A percentile compares a stretch with the other conserved stretches of the same genome.
Conservation (phyloP, 192 early-diverging fungal genomes). For the Coemansia aciculifera region DNA sequence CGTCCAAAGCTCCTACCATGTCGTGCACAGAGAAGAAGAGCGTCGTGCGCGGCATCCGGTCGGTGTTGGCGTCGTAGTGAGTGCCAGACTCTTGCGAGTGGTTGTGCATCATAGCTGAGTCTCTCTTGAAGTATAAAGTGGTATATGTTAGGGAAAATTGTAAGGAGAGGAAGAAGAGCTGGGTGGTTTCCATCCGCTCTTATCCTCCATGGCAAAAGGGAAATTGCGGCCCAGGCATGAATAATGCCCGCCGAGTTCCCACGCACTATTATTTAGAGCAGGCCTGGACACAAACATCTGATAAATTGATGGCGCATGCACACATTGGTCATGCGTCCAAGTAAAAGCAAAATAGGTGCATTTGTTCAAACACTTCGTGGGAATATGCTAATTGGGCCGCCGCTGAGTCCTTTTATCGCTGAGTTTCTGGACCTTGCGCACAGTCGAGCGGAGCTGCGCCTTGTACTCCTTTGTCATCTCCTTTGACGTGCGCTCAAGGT, state of each 20-base stretch:
- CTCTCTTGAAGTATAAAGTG: not conserved
- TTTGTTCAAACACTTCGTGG: not conserved
- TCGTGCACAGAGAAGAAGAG: slow-evolving; percentile 81
- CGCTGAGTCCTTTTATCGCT: slow-evolving; percentile 13
- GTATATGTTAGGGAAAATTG: not conserved
- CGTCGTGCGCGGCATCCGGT: slow-evolving; percentile 57
- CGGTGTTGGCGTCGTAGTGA: slow-evolving; percentile 27
- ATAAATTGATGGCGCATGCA: not conserved
- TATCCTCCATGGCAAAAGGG: not conserved
- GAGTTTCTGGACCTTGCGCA: slow-evolving; percentile 33
- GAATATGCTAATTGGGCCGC: slow-evolving; percentile 1
- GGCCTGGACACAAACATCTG: not conserved
- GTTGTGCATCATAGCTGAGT: slow-evolving; percentile 26
- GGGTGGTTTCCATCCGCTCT: not conserved
- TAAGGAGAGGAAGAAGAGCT: not conserved
- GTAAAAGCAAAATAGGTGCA: not conserved
- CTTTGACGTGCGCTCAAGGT: slow-evolving; percentile 18
- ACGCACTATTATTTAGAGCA: slow-evolving; percentile 1
- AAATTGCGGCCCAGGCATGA: slow-evolving; percentile 1
- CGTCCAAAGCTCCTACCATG: slow-evolving; percentile 81
- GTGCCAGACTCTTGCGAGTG: slow-evolving; percentile 21
- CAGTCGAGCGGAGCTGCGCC: slow-evolving; percentile 34
- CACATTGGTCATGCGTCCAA: not conserved
- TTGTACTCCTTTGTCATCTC: slow-evolving; percentile 40
- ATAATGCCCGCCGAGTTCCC: slow-evolving; percentile 1